phyloP scores from a whole-genome alignment of 164 flowering plant species.

The Vitis rotundifolia region DNA sequence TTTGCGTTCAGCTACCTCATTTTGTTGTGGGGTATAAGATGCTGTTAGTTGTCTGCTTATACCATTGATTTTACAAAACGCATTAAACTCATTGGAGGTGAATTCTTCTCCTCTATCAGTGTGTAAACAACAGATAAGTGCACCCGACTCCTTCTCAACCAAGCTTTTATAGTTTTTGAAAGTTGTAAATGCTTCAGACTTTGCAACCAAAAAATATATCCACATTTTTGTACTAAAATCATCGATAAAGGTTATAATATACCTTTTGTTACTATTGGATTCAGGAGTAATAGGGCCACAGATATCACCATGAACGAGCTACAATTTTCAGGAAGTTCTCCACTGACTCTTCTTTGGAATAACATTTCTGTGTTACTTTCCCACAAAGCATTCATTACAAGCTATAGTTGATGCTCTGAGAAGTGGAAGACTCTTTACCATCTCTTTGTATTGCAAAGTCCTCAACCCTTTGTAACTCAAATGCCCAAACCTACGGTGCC shows the following conservation, averaged over 20 bases:
- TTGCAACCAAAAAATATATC: neutral
- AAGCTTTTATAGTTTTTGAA: neutral
- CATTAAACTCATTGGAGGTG: neutral
- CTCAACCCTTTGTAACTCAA: slow-evolving; percentile 5
- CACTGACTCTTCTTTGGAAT: neutral
- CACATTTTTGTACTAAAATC: neutral
- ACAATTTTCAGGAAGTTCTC: slow-evolving; percentile 10
- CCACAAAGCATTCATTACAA: slow-evolving; percentile 5
- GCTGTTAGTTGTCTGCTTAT: slow-evolving; percentile 2
- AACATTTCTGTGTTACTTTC: slow-evolving; percentile 8
- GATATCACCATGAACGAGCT: slow-evolving; percentile 17
- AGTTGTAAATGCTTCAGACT: neutral
- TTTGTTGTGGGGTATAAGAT: slow-evolving; percentile 9
- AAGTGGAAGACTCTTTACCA: slow-evolving; percentile 4
- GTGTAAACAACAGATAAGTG: neutral
- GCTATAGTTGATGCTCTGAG: neutral
- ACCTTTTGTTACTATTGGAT: neutral
- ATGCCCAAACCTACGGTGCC: slow-evolving; percentile 18
- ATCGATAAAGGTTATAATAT: neutral
- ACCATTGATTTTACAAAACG: neutral
- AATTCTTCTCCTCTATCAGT: neutral
- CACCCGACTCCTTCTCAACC: neutral
- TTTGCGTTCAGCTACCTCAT: slow-evolving; percentile 3
- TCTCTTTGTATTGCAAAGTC: slow-evolving; percentile 3
- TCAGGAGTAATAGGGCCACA: slow-evolving; percentile 14